Evolutionary conservation across 345 rosid species (phyloP), one percentile per base, ranked within the genome.

Genomic region (Populus tremula): DNA sequence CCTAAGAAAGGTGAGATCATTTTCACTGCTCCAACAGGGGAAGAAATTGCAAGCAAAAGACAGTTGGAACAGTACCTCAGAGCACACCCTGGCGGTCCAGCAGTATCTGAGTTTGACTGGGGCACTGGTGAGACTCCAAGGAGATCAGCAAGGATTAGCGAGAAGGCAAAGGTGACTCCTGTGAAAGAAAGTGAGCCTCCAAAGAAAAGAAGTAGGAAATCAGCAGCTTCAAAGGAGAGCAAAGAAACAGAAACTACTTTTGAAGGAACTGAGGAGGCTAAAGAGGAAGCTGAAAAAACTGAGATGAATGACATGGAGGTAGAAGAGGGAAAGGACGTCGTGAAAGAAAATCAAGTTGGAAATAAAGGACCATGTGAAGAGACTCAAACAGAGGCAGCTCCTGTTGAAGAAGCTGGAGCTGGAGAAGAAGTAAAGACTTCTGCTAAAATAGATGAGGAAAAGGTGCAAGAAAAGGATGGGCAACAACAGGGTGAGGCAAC

Each of bases 281-380:
- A 84, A 78, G 90, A 84, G 75, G 90, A 81, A 70, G 87, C 83
- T 75, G 86, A 71, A 79, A 79, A 84, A 35, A 35, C 80, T 59
- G 84, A 56, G 31, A 79, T 76, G 50, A 82, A 78, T 53, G 78
- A 47, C 36, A 61, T 62, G 38, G 47, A 71, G 59, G 56, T 23
- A 31, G 78, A 66, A 61, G 80, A 63, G 38, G 84, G 73, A 67
- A 78, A 82, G 82, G 82, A 81, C 54, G 73, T 23, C 39, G 59
- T 16, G 35, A 76, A 67, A 78, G 80, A 66, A 66, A 67, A 56
- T 38, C 43, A 71, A 56, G 73, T 53, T 70, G 76, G 64, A 23
- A 65, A 53, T 31, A 67, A 72, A 72, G 74, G 59, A 36, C 75
- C 41, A 69, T 72, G 33, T 10, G n/a, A 36, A 8, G 78, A 74